A percentile compares a stretch with the other conserved stretches of the same genome.
Evolutionary conservation across 257 asterid species (phyloP).

Genomic region (Avicennia marina): DNA sequence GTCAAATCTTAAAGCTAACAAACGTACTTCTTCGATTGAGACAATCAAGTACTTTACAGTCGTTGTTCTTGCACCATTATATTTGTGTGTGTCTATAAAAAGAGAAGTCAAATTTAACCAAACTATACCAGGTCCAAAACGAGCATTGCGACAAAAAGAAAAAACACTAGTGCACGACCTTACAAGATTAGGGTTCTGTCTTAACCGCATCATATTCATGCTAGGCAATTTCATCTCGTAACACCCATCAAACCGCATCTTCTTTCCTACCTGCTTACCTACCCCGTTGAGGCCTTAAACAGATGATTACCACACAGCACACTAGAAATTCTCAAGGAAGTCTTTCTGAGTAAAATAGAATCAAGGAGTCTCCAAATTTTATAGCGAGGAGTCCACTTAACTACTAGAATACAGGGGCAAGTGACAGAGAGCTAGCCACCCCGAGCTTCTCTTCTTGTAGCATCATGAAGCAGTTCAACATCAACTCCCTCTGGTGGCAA

Average conservation of each 20-base stretch:
- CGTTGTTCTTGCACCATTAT: slow-evolving; percentile 1
- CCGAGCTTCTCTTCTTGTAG: slow-evolving; percentile 96
- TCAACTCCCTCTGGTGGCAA: slow-evolving; percentile 98
- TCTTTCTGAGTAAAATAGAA: slow-evolving; percentile 2
- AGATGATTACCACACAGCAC: slow-evolving; percentile 4
- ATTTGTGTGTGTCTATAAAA: no score
- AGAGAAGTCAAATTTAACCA: no score
- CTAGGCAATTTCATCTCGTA: slow-evolving; percentile 3
- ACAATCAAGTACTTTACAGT: background rate
- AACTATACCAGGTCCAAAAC: no score
- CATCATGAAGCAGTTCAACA: slow-evolving; percentile 90
- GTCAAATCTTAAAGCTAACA: no score
- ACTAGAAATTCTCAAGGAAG: background rate
- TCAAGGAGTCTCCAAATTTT: slow-evolving; percentile 2
- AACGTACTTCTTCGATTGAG: no score
- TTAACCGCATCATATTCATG: slow-evolving; percentile 10
- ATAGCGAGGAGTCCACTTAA: background rate
- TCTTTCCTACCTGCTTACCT: no score
- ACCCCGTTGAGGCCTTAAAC: background rate
- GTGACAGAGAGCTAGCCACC: slow-evolving; percentile 45
- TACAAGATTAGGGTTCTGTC: slow-evolving; percentile 4
- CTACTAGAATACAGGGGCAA: background rate
- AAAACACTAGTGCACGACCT: no score
- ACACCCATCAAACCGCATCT: no score
- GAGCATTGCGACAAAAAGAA: no score